Conservation (phyloP, 1,139 yeast species). For the Candida sanyaensis region DNA sequence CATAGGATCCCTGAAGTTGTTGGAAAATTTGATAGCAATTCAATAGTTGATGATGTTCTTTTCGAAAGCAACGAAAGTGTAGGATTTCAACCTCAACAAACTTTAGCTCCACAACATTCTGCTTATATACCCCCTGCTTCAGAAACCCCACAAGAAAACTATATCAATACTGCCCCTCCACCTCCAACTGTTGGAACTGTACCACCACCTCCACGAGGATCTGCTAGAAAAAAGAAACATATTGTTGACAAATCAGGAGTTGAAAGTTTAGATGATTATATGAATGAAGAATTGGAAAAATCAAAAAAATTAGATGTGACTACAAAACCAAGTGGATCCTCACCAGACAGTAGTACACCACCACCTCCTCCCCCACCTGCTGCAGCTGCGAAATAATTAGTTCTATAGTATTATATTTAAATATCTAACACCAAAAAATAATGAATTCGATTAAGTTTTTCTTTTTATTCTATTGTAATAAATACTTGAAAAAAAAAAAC, state of each 20-base stretch:
- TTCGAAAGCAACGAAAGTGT: constrained; percentile 30
- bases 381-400: constrained; percentile 9
- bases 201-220: constrained; percentile 21
- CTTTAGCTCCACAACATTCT: constrained; percentile 7
- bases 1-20: constrained; percentile 79
- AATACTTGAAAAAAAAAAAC: constrained; percentile 4
- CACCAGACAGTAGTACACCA: constrained; percentile 6
- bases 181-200: constrained; percentile 13
- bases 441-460: too few relatives aligned
- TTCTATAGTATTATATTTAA: background rate
- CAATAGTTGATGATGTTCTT: constrained; percentile 38
- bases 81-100: constrained; percentile 13
- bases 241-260: constrained; percentile 22
- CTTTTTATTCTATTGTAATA: constrained; percentile 49
- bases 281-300: constrained; percentile 49
- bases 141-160: constrained; percentile 11
- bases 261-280: constrained; percentile 38
- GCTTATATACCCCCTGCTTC: constrained; percentile 7
- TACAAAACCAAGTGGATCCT: constrained; percentile 3
- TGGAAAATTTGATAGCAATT: constrained; percentile 45
- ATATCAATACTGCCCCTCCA: constrained; percentile 15
- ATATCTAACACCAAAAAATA: background rate
- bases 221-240: constrained; percentile 35
- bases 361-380: constrained; percentile 35
- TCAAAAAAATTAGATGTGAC: constrained; percentile 38